Evolutionary conservation across 1,284 basidiomycete genomes (phyloP), one percentile per base, ranked within the genome.

Genomic region (Austroboletus niveus): DNA sequence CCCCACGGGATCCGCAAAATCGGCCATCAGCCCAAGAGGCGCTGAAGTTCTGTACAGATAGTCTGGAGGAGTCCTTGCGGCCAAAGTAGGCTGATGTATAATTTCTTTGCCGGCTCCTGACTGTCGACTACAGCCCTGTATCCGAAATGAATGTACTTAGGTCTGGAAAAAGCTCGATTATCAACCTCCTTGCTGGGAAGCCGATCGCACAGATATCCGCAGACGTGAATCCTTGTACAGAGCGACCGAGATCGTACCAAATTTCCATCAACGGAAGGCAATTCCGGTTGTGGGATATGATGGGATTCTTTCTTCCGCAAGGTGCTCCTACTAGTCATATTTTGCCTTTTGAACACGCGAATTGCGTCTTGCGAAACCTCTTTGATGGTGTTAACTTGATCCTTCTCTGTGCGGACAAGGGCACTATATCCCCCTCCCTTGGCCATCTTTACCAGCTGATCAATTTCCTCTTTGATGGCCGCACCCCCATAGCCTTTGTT

Each of bases 401-500:
- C n/a, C 35, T 36, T 36, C 35, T 36, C 47, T 56, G 55, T 11
- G 12, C 35, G n/a, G 35, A 36, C 35, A 36, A 36, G 35, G 35
- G 35, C 12, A 36, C 12, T 14, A 36, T 36, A 36, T 14, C 15
- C 15, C 35, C 35, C n/a, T 36, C 35, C 7, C 35, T 36, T n/a
- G 35, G 35, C 14, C 35, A n/a, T 36, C 35, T 36, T 14, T 36
- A 36, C 35, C n/a, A n/a, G 3, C 14, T 36, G 5, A 14, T 36
- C 14, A 36, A 36, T 36, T 14, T 15, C 35, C 14, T 36, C 35
- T n/a, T 36, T n/a, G 35, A n/a, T 14, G 35, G 35, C 11, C 6
- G 15, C 14, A 15, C 70, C 3, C 67, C 69, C 2, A 58, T 70
- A 27, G 66, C 66, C 10, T 15, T 69, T 4, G 57, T 66, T 10